Base-by-base conservation (phyloP, 192 early-diverging fungal genomes). In the Podila epigama region DNA sequence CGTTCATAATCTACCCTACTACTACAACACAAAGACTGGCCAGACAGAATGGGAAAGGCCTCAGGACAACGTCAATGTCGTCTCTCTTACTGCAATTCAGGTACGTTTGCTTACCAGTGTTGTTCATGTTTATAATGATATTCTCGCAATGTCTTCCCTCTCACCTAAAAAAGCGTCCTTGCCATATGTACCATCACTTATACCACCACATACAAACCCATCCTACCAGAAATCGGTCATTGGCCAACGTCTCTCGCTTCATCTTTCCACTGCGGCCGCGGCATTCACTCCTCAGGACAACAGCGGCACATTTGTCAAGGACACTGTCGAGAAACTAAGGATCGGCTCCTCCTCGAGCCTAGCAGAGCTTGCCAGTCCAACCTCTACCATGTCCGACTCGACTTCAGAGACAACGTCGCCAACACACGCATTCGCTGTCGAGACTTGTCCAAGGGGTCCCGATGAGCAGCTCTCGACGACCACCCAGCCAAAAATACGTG, bases 31-130 rank as follows among this genome's bases (percentile, higher is more conserved):
- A 4, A 82, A 82, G 48, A 94, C 95, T 0, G 90, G 92, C 40
- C 84, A 91, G 50, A 96, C 95, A 32, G 94, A 96, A 75, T 99
- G 97, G 97, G 75, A 86, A 28, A 77, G 86, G 60, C 97, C 97
- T 18, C 79, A 82, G 12, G 70, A 82, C 60, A 90, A 91, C 25
- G 85, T 83, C 18, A 63, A 54, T 29, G 83, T 97, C 22, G 88
- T 96, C 42, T 91, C 94, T 7, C 79, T 92, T 54, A 85, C 87
- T 39, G 84, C 86, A 36, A 88, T 93, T 42, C 84, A 90, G 77
- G 90, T 90, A 86, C 67, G 75, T 35, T 52, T 50, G n/a, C 29
- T 56, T 40, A 35, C 27, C 57, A 13, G 36, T 53, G 37, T 20
- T 15, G 28, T 35, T 85, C 25, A 54, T 50, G 18, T 64, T 20